phyloP scores from a whole-genome alignment of 2,329 filamentous ascomycete species.

The Colletotrichum sp. region DNA sequence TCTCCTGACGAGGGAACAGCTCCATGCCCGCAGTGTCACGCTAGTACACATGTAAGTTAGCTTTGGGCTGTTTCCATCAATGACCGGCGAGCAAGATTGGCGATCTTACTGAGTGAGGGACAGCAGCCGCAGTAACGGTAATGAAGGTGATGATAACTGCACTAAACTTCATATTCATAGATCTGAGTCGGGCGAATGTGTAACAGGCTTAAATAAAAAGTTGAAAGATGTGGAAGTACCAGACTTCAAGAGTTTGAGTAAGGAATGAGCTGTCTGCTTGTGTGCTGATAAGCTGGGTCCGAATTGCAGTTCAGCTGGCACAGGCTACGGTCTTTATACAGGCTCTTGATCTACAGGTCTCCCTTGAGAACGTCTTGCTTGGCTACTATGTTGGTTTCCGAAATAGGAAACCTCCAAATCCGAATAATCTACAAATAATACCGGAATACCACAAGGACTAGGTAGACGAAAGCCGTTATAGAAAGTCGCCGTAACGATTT shows the following conservation, averaged over 20 bases:
- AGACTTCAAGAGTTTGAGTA: background rate
- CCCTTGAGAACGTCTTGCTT: background rate
- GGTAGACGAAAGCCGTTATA: background rate
- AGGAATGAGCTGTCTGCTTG: background rate
- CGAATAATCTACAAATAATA: background rate
- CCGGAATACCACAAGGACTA: background rate
- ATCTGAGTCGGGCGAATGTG: accelerated
- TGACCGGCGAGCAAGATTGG: no score
- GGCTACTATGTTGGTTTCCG: background rate
- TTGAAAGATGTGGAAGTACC: background rate
- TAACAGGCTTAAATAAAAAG: background rate
- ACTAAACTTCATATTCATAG: background rate
- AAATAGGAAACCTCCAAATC: background rate
- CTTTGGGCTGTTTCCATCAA: background rate
- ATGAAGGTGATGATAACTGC: background rate
- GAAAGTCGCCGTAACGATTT: background rate
- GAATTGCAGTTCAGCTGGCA: background rate
- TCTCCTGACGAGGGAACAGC: background rate
- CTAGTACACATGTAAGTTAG: background rate
- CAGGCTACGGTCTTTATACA: background rate
- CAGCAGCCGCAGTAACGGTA: background rate
- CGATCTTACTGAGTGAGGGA: background rate
- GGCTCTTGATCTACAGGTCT: background rate
- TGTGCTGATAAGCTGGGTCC: background rate
- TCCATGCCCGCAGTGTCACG: background rate